Base-by-base conservation (phyloP, 225 moss, liverwort and hornwort species). In the Polytrichum formosum region DNA sequence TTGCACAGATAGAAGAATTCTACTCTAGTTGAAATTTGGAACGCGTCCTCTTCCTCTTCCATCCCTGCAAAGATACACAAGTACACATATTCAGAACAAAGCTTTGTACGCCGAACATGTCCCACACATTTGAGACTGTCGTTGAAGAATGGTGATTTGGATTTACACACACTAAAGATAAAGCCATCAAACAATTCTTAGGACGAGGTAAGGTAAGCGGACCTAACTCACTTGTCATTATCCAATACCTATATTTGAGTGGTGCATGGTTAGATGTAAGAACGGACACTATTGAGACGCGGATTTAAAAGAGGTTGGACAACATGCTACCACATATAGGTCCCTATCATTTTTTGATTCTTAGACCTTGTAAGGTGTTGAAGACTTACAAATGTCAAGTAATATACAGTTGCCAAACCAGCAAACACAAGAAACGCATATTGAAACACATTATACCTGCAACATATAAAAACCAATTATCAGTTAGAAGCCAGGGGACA, bases 361-460 rank as follows among this genome's bases (percentile, higher is more conserved):
- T 13, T 46, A 13, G 46, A 46, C 29, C 28, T 61, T 67, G 25
- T 66, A 10, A 61, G 55, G 33, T 37, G 55, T 60, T 18, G 18
- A 60, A 1, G 58, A 83, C 91, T 87, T 87, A 91, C 91, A 75
- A 87, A 89, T 73, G 79, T 68, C 72, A 91, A 68, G 76, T 83
- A 87, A 68, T 89, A 87, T 28, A 89, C 69, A 61, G 83, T 74
- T 27, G 82, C 78, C 64, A 89, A 66, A 26, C 83, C 55, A n/a
- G 87, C 87, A 76, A 87, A 83, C 59, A 84, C 74, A 26, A 92
- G 85, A 60, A 90, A 90, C 3, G 85, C 78, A 73, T 87, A 85
- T 78, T 92, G 92, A 74, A 92, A 92, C 26, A 92, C 75, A 67
- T 92, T 90, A 74, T 74, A 92, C 83, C 92, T 92, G 92, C 78